Evolutionary conservation across 768 basidiomycete genomes (phyloP).

Genomic region (Chlorophyllum brunneum): DNA sequence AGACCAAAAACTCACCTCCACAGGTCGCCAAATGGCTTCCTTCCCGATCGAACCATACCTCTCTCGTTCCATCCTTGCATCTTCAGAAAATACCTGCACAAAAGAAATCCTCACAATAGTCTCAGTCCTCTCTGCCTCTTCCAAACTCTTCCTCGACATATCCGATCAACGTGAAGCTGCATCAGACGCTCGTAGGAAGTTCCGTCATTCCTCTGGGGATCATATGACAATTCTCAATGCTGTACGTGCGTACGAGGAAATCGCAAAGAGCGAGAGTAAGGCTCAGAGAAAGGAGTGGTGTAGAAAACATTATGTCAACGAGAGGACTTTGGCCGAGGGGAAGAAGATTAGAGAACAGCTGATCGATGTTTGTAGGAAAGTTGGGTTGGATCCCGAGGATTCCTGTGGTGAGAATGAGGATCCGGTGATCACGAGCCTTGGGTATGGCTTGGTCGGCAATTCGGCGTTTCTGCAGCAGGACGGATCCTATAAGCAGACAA

Average conservation of each 20-base stretch:
- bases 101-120: slow-evolving; percentile 81
- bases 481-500: slow-evolving; percentile 80
- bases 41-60: slow-evolving; percentile 90
- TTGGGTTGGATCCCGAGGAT: slow-evolving; percentile 54
- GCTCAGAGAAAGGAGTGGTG: slow-evolving; percentile 71
- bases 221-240: slow-evolving; percentile 88
- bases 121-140: slow-evolving; percentile 76
- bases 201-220: slow-evolving; percentile 83
- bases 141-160: slow-evolving; percentile 77
- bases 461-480: slow-evolving; percentile 82
- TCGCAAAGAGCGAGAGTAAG: slow-evolving; percentile 46
- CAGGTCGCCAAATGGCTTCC: slow-evolving; percentile 82
- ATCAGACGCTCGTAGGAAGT: slow-evolving; percentile 67
- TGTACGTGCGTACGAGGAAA: slow-evolving; percentile 75
- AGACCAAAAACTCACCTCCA: slow-evolving; percentile 57
- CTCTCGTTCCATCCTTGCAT: slow-evolving; percentile 76
- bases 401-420: slow-evolving; percentile 65
- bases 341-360: slow-evolving; percentile 80
- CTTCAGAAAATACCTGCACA: slow-evolving; percentile 68
- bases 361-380: slow-evolving; percentile 54
- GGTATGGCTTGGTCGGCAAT: slow-evolving; percentile 77
- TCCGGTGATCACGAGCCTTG: slow-evolving; percentile 65
- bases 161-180: slow-evolving; percentile 72
- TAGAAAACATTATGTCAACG: slow-evolving; percentile 76
- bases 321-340: slow-evolving; percentile 76